A percentile compares a stretch with the other conserved stretches of the same genome.
Conservation (phyloP, 192 early-diverging fungal species). For the Piromyces sp. region DNA sequence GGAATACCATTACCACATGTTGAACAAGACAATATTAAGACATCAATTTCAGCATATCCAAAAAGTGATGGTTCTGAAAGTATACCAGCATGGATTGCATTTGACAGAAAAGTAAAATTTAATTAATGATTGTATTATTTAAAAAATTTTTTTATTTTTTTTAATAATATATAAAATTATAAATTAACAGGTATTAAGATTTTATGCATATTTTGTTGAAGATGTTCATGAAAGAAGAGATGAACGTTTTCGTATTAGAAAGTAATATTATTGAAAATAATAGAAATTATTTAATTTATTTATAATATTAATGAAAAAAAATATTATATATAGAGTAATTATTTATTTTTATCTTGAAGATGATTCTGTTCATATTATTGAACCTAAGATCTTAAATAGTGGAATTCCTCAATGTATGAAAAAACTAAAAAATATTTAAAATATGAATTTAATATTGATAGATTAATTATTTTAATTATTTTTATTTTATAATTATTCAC, state of each 20-base stretch:
- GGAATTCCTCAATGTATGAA: constrained; percentile 1
- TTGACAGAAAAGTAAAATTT: not conserved
- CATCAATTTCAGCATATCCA: constrained; percentile 16
- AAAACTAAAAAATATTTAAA: not conserved
- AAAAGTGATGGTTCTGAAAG: not conserved
- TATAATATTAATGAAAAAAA: no score
- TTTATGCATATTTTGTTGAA: constrained; percentile 5
- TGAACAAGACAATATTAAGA: constrained; percentile 20
- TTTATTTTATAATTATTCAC: no score
- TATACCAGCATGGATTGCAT: constrained; percentile 4
- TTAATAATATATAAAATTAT: not conserved
- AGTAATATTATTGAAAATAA: not conserved
- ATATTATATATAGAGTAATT: not conserved
- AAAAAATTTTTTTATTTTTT: no score
- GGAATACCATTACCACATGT: constrained; percentile 22
- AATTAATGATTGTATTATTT: no score
- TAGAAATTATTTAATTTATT: no score
- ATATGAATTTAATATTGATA: no score
- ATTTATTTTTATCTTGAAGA: constrained; percentile 6
- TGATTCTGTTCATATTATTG: constrained; percentile 4
- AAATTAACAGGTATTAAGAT: constrained; percentile 2
- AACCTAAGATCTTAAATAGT: not conserved
- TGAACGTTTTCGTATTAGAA: constrained; percentile 3
- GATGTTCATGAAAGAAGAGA: constrained; percentile 6
- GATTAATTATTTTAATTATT: no score